phyloP scores from a whole-genome alignment of 2,329 filamentous ascomycete species.

The Apiospora sp. region DNA sequence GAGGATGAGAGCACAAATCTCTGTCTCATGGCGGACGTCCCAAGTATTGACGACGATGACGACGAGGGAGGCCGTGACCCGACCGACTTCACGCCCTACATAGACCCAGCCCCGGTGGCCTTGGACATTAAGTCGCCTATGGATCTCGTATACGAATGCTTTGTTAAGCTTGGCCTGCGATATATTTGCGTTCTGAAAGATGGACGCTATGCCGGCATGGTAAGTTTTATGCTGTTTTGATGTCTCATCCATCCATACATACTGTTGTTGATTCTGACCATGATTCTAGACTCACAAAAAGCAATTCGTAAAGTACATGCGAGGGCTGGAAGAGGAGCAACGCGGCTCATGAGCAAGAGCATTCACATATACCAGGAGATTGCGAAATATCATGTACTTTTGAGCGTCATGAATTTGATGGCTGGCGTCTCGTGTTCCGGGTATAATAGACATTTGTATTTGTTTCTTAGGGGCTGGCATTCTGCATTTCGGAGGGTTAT shows the following conservation, averaged over 20 bases:
- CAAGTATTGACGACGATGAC: conserved; percentile 70
- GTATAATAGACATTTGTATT: not conserved
- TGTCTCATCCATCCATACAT: conserved; percentile 31
- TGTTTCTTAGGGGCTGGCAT: conserved; percentile 1
- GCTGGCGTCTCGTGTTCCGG: not conserved
- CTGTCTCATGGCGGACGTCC: conserved; percentile 82
- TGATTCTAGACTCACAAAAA: conserved; percentile 86
- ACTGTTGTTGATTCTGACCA: not conserved
- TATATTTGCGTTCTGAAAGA: conserved; percentile 91
- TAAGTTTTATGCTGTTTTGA: conserved; percentile 52
- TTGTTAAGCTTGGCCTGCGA: conserved; percentile 89
- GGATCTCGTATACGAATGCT: conserved; percentile 96
- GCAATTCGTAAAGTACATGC: conserved; percentile 92
- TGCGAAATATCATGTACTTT: not conserved
- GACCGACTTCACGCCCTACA: conserved; percentile 88
- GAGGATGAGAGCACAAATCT: conserved; percentile 75
- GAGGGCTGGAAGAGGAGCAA: conserved; percentile 73
- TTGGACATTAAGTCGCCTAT: conserved; percentile 90
- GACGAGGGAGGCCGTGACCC: conserved; percentile 64
- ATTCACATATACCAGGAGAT: not conserved
- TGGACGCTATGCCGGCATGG: conserved; percentile 87
- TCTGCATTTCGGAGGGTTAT: not conserved
- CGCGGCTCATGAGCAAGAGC: conserved; percentile 31
- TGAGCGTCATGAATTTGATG: not conserved
- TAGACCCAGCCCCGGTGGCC: conserved; percentile 89